Base-by-base conservation (phyloP, 805 yeast genomes). In the Teunomyces panamensis region DNA sequence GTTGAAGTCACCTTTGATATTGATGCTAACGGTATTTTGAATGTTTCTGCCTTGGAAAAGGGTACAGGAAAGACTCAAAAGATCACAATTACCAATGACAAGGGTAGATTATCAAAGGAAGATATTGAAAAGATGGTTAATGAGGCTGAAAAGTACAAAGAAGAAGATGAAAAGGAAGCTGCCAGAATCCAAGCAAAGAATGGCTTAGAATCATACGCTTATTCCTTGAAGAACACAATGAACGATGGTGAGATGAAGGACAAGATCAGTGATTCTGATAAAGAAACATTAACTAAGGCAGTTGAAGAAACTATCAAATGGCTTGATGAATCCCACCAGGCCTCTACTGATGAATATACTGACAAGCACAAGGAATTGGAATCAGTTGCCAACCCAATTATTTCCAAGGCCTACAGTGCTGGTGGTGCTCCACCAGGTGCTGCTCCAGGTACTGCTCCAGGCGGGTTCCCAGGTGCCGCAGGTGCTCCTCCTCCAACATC, bases 51-150 rank as follows among this genome's bases (percentile, higher is more conserved):
- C 49, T 77, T 87, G 56, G 97, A 90, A 67, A 90, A 90, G 78
- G 96, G 94, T 64, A 89, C 96, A 48, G 97, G 97, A 71, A 87
- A 88, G 73, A 79, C 87, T 49, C 89, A 91, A 71, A 85, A 92
- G 61, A 87, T 90, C 65, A 89, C 96, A 47, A 90, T 90, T 67
- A 87, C 89, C 61, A 90, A 90, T 63, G 97, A 90, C 72, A 89
- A 89, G 78, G 96, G 96, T 63, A 87, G 97, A 79, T 80, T 90
- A 64, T 79, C 92, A 24, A 86, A 89, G 76, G 97, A 91, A 53
- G 96, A 90, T 55, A 91, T 92, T 62, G 97, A 92, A 62, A 89
- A 92, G 75, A 92, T 92, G 97, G 96, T 92, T 54, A 94, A 84
- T 65, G 98, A 92, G 67, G 97, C 97, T 59, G 98, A 90, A 73